Percentiles rank a stretch among this genome's conserved stretches.
Conservation (phyloP, 2,329 filamentous ascomycete species). For the Didymella exigua region DNA sequence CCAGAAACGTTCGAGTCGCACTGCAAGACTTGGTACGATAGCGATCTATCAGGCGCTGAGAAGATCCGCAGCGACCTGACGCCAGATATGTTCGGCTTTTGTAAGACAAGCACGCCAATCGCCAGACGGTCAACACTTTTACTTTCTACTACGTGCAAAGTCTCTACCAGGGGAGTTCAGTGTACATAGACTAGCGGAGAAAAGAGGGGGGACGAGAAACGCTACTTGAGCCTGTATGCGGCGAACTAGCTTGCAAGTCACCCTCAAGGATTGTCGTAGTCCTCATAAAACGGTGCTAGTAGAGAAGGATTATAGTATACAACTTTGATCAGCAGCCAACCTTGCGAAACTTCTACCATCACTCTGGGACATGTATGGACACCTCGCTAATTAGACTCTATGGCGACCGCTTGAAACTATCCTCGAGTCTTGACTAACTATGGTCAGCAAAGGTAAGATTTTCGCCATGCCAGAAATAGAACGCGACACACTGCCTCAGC, state of each 20-base stretch:
- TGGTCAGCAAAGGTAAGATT: background rate
- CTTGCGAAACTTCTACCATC: background rate
- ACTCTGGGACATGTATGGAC: background rate
- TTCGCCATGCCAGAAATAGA: background rate
- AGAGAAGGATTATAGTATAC: background rate
- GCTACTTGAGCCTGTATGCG: background rate
- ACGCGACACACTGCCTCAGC: background rate
- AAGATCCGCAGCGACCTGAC: background rate
- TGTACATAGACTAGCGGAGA: background rate
- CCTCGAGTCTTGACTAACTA: background rate
- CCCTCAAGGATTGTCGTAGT: background rate
- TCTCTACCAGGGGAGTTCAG: background rate
- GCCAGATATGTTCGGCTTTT: background rate
- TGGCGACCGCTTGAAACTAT: background rate
- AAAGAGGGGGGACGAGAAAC: background rate
- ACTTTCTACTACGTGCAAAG: background rate
- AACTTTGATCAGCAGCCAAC: background rate
- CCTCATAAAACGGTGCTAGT: background rate
- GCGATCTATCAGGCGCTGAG: background rate
- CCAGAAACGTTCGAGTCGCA: background rate
- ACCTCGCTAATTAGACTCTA: background rate
- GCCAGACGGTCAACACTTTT: background rate
- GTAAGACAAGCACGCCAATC: background rate
- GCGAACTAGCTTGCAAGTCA: background rate
- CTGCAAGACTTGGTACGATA: background rate